Evolutionary conservation across 108 stramenopile genomes (phyloP), one percentile per base, ranked within the genome.

Genomic region (Nannochloropsis gaditana): DNA sequence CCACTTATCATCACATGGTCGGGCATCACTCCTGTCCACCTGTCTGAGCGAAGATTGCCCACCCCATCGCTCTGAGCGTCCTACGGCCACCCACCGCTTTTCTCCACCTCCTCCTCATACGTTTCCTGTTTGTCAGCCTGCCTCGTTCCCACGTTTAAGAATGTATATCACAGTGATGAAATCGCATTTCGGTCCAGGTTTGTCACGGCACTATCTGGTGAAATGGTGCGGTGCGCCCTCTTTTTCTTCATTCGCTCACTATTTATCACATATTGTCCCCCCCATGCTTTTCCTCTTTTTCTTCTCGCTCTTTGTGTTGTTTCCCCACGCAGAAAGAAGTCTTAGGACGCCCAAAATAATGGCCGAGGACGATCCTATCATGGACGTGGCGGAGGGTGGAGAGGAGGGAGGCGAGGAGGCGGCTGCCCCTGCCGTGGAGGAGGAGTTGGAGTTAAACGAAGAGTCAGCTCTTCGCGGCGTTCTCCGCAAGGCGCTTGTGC

Each of bases 401-500:
- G 59, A 73, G 59, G 59, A 73, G 59, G 59, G 59, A n/a, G 31
- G 31, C 31, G 31, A 31, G 31, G 59, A 73, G 59, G 59, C 2
- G 59, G 59, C 59, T 15, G 59, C 59, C 59, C 59, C 59, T n/a
- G 59, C 59, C 8, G 59, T 73, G 59, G 59, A 73, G 59, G 59
- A 73, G 59, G 59, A 73, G 59, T 73, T 73, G 59, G 59, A 73
- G 59, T n/a, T 73, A 2, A 73, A 73, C 8, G 59, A 73, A n/a
- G 59, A 73, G 59, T 73, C 59, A 8, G 59, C 59, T 2, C 92
- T 99, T 82, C 94, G 96, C 92, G 94, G 94, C 91, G 97, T 97
- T 44, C 94, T 99, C 82, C 91, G 95, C 87, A 95, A 96, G 94
- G 95, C 98, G 86, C 93, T 96, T 92, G 93, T 96, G 86, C 94